phyloP scores from a whole-genome alignment of 495 filamentous ascomycete species.

The Tuber microsphaerosporum region DNA sequence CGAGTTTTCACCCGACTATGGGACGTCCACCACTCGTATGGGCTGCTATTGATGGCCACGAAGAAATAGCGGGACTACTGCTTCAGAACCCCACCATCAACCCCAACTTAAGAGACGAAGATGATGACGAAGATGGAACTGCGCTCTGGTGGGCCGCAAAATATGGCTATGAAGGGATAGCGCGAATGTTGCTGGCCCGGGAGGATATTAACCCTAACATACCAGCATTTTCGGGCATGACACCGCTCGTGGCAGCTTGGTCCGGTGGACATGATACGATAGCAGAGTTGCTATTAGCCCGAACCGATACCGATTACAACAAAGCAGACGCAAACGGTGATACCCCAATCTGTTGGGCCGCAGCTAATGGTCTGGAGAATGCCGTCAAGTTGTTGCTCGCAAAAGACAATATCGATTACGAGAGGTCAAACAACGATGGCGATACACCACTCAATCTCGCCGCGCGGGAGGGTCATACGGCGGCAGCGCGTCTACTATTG shows the following conservation, averaged over 20 bases:
- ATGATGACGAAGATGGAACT: neutral
- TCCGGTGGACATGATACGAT: neutral
- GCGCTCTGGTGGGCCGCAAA: neutral
- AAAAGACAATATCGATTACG: neutral
- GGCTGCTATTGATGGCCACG: neutral
- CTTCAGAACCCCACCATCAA: neutral
- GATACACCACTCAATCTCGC: neutral
- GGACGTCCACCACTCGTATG: neutral
- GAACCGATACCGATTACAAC: neutral
- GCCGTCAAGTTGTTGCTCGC: neutral
- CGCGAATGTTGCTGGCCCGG: neutral
- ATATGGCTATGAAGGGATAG: neutral
- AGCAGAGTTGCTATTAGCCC: neutral
- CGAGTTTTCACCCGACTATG: neutral
- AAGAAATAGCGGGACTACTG: neutral
- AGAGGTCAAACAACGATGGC: neutral
- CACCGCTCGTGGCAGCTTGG: neutral
- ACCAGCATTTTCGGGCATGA: neutral
- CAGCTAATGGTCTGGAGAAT: neutral
- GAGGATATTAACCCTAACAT: neutral
- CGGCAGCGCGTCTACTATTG: neutral
- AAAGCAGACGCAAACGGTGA: neutral
- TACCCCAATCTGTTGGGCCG: neutral
- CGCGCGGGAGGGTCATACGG: neutral
- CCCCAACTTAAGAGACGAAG: neutral